Evolutionary conservation across 108 stramenopile species (phyloP).

Genomic region (Fragilaria crotonensis): DNA sequence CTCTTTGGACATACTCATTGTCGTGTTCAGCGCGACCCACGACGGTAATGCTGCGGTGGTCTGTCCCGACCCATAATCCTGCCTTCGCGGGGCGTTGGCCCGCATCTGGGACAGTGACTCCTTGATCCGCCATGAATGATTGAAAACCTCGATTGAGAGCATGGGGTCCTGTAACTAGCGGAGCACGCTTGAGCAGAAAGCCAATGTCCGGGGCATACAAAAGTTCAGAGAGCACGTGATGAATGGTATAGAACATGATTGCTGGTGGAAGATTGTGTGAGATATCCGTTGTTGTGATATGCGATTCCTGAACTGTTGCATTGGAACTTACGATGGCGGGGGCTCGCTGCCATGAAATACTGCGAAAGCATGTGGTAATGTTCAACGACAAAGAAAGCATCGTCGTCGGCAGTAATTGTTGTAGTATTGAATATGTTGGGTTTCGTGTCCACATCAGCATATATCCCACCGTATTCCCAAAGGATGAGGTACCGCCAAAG

Average conservation of each 20-base stretch:
- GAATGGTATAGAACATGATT: conserved; percentile 52
- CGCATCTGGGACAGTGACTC: conserved; percentile 6
- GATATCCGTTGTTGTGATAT: no score
- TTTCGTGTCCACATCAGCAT: conserved; percentile 45
- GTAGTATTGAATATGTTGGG: conserved; percentile 24
- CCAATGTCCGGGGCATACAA: conserved; percentile 10
- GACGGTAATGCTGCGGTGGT: conserved; percentile 19
- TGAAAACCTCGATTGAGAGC: conserved; percentile 23
- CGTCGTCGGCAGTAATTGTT: conserved; percentile 17
- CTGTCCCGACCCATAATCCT: conserved; percentile 22
- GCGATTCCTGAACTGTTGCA: no score
- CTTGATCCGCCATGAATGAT: conserved; percentile 18
- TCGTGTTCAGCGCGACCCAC: conserved; percentile 22
- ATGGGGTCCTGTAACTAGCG: conserved; percentile 29
- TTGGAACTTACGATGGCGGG: conserved; percentile 34
- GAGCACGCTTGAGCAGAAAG: conserved; percentile 4
- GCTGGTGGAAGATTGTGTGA: background rate
- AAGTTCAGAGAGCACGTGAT: conserved; percentile 23
- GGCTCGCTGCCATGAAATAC: conserved; percentile 53
- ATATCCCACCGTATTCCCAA: conserved; percentile 45
- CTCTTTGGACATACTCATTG: conserved; percentile 30
- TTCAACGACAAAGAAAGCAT: conserved; percentile 52
- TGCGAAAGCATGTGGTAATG: conserved; percentile 38
- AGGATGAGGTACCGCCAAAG: conserved; percentile 48
- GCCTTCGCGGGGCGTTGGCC: conserved; percentile 22